These are phyloP conservation scores for Trametes maxima DNA, from an alignment of 768 basidiomycete species.

Conservation along the genomic window DNA sequence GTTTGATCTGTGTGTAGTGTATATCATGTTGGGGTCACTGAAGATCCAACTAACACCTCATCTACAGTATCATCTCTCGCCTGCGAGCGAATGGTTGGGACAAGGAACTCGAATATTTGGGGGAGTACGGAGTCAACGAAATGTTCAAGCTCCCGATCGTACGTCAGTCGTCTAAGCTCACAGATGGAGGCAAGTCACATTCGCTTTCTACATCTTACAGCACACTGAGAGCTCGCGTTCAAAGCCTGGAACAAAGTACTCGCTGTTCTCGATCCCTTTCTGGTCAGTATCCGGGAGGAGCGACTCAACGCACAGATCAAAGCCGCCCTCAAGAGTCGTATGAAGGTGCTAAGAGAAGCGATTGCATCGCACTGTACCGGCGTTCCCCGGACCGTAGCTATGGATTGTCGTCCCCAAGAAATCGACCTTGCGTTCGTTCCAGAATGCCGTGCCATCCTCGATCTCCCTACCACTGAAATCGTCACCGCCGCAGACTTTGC, in stretches of 20 bases:
- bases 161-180: background rate
- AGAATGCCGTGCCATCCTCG: constrained; percentile 2
- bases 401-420: background rate
- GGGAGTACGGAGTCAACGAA: background rate
- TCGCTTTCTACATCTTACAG: no score
- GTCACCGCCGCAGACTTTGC: background rate
- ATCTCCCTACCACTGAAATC: background rate
- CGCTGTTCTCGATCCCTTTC: background rate
- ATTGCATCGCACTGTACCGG: background rate
- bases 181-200: background rate
- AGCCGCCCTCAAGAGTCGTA: background rate
- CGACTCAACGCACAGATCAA: background rate
- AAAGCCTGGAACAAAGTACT: background rate
- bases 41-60: background rate
- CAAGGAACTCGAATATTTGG: constrained; percentile 4
- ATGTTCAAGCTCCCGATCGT: background rate
- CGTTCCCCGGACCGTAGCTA: background rate
- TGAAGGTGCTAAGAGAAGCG: background rate
- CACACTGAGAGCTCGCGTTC: no score
- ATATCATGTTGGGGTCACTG: no score
- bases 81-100: background rate
- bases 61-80: background rate
- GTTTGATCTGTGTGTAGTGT: no score
- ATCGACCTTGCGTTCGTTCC: background rate
- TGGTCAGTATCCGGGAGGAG: background rate